Conservation (phyloP, 2,329 filamentous ascomycete genomes). For the Botryotinia convoluta region DNA sequence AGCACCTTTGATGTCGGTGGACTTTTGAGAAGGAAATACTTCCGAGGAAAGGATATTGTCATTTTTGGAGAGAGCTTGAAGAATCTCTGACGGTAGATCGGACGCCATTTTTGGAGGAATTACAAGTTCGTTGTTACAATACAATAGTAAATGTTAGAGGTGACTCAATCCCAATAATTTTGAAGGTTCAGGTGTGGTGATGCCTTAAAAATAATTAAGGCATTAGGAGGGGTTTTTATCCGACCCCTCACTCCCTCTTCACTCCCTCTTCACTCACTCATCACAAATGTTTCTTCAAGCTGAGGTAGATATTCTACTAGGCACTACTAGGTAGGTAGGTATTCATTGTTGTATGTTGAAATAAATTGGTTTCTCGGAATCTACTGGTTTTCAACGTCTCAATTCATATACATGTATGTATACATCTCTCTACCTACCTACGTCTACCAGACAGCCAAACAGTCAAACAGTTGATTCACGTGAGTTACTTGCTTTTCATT, state of each 20-base stretch:
- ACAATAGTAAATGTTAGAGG: not conserved
- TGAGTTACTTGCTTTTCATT: not conserved
- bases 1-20: slow-evolving; percentile 75
- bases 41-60: slow-evolving; percentile 67
- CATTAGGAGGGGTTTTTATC: slow-evolving; percentile 10
- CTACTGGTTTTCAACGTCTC: not conserved
- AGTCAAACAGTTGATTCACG: not conserved
- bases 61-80: slow-evolving; percentile 62
- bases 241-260: not conserved
- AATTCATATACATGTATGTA: not conserved
- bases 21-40: slow-evolving; percentile 64
- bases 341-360: too few relatives aligned
- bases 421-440: not conserved
- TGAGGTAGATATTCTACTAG: not conserved
- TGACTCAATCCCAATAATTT: slow-evolving; percentile 21
- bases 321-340: too few relatives aligned
- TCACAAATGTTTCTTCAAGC: not conserved
- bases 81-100: slow-evolving; percentile 63
- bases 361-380: not conserved
- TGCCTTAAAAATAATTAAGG: slow-evolving; percentile 5
- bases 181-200: slow-evolving; percentile 16
- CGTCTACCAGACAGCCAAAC: not conserved
- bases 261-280: not conserved
- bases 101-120: slow-evolving; percentile 44
- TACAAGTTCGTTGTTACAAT: not conserved